These are phyloP conservation scores for Paraphysoderma sedebokerense DNA, from an alignment of 371 early-diverging fungal genomes.

Conservation along the genomic window DNA sequence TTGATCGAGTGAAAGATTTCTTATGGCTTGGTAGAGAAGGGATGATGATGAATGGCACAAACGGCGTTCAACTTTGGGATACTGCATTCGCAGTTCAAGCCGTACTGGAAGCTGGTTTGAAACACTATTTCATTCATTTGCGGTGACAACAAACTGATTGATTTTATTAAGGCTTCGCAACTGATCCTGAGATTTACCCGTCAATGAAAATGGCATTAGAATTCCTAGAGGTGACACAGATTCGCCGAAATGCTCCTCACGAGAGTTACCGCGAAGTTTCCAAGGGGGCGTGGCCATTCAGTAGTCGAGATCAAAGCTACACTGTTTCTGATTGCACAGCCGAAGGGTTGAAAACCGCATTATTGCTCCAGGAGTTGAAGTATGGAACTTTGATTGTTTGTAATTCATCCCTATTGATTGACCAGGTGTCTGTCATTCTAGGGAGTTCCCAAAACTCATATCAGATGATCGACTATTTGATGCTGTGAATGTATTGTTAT, in stretches of 20 bases:
- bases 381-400: neutral
- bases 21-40: slow-evolving; percentile 73
- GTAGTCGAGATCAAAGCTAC: slow-evolving; percentile 81
- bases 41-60: slow-evolving; percentile 93
- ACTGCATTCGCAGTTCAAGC: slow-evolving; percentile 78
- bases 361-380: slow-evolving; percentile 42
- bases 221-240: slow-evolving; percentile 80
- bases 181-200: slow-evolving; percentile 44
- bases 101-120: slow-evolving; percentile 29
- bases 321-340: slow-evolving; percentile 94
- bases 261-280: slow-evolving; percentile 59
- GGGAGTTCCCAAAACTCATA: slow-evolving; percentile 11
- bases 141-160: slow-evolving; percentile 2
- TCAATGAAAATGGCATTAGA: slow-evolving; percentile 47
- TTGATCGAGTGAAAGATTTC: slow-evolving; percentile 54
- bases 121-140: slow-evolving; percentile 1
- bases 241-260: slow-evolving; percentile 50
- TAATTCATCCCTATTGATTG: slow-evolving; percentile 3
- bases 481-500: slow-evolving; percentile 73
- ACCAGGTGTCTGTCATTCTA: neutral
- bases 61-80: slow-evolving; percentile 96
- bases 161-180: slow-evolving; percentile 36
- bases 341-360: slow-evolving; percentile 75
- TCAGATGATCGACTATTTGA: slow-evolving; percentile 49
- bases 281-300: slow-evolving; percentile 93